These are phyloP conservation scores for Tolypocladium ovalisporum DNA, from an alignment of 2,329 filamentous ascomycete species.

Conservation along the genomic window DNA sequence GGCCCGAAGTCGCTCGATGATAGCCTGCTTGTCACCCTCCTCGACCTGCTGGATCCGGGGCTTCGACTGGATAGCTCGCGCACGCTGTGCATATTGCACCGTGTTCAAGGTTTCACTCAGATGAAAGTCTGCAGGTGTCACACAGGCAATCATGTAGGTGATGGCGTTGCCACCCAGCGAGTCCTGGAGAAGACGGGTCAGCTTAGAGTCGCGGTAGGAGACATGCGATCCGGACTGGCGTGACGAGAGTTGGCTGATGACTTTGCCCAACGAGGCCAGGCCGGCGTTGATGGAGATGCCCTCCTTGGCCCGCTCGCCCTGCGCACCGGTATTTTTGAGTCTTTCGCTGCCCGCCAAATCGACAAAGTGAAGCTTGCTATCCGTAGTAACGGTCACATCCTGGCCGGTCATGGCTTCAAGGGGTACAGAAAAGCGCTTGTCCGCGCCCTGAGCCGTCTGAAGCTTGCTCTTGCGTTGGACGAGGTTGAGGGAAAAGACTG, in stretches of 20 bases:
- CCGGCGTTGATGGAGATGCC: slow-evolving; percentile 98
- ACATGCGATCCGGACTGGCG: slow-evolving; percentile 81
- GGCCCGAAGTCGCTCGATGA: slow-evolving; percentile 87
- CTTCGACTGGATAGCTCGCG: slow-evolving; percentile 93
- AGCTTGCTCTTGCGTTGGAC: slow-evolving; percentile 66
- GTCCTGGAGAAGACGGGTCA: slow-evolving; percentile 90
- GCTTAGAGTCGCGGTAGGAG: slow-evolving; percentile 94
- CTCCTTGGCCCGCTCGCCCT: slow-evolving; percentile 87
- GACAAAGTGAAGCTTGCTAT: slow-evolving; percentile 98
- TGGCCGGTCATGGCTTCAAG: slow-evolving; percentile 62
- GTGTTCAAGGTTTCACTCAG: slow-evolving; percentile 96
- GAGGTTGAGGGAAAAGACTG: slow-evolving; percentile 91
- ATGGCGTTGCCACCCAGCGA: slow-evolving; percentile 94
- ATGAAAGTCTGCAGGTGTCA: slow-evolving; percentile 94
- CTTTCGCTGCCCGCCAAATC: slow-evolving; percentile 95
- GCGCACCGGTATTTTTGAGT: slow-evolving; percentile 92
- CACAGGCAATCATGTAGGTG: slow-evolving; percentile 98
- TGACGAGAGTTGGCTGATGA: slow-evolving; percentile 94
- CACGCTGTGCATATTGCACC: slow-evolving; percentile 91
- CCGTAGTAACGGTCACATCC: slow-evolving; percentile 67
- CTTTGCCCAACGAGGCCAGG: slow-evolving; percentile 87
- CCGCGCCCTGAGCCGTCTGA: slow-evolving; percentile 42
- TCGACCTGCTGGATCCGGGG: slow-evolving; percentile 91
- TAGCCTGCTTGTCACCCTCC: slow-evolving; percentile 84
- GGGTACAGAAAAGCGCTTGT: slow-evolving; percentile 83